phyloP scores from a whole-genome alignment of 345 rosid genomes.

The Zanthoxylum bungeanum region DNA sequence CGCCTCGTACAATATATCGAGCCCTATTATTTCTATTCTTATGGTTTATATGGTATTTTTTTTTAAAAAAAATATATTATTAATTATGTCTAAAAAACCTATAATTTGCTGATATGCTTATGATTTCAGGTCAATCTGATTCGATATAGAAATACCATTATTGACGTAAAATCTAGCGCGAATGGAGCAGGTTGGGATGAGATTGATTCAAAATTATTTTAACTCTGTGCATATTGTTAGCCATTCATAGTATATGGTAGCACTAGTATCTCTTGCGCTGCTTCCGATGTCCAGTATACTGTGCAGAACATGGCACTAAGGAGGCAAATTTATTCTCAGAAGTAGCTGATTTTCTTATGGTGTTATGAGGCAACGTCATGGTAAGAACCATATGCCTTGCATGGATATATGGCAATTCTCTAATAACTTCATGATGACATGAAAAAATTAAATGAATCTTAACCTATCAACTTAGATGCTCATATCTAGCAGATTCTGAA shows the following conservation, averaged over 20 bases:
- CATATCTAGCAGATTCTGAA: neutral
- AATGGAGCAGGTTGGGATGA: constrained; percentile 87
- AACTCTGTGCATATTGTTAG: neutral
- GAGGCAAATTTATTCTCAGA: constrained; percentile 81
- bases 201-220: constrained; percentile 10
- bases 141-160: constrained; percentile 54
- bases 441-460: neutral
- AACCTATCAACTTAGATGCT: neutral
- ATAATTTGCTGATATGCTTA: constrained; percentile 14
- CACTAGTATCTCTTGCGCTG: constrained; percentile 9
- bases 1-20: too few relatives aligned
- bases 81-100: neutral
- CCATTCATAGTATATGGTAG: neutral
- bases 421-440: neutral
- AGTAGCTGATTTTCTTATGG: constrained; percentile 87
- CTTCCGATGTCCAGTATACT: constrained; percentile 13
- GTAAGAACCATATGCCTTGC: constrained; percentile 28
- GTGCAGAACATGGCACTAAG: constrained; percentile 92
- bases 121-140: constrained; percentile 71
- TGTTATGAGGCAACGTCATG: constrained; percentile 90
- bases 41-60: too few relatives aligned
- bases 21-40: too few relatives aligned
- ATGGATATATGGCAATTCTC: neutral
- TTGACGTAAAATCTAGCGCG: constrained; percentile 92
- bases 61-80: too few relatives aligned